phyloP scores from a whole-genome alignment of 2,329 filamentous ascomycete genomes.

The Chrysoporthe deuterocubensis region DNA sequence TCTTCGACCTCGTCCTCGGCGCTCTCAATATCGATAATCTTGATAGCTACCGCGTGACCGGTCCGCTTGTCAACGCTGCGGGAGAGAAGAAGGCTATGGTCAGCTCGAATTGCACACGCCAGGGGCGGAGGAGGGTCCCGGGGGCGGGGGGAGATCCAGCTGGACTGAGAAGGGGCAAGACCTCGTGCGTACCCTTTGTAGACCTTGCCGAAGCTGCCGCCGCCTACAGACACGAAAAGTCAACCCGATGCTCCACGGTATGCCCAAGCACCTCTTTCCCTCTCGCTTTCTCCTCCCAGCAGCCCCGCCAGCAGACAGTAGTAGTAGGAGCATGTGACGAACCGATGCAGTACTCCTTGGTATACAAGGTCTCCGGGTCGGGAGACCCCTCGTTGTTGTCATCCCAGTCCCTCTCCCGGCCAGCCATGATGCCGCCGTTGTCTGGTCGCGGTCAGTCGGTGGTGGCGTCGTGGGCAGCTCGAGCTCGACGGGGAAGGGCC shows the following conservation, averaged over 20 bases:
- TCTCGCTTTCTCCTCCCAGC: background rate
- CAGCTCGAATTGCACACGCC: conserved; percentile 10
- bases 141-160: background rate
- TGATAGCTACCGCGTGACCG: conserved; percentile 94
- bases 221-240: conserved; percentile 61
- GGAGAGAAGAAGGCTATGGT: conserved; percentile 13
- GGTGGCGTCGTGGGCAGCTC: background rate
- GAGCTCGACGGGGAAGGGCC: background rate
- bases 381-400: conserved; percentile 58
- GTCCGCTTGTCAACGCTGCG: conserved; percentile 86
- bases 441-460: conserved; percentile 2
- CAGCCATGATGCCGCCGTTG: conserved; percentile 47
- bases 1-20: conserved; percentile 99
- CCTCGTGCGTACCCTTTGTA: conserved; percentile 79
- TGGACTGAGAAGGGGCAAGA: background rate
- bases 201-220: conserved; percentile 97
- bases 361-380: conserved; percentile 91
- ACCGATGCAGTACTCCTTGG: conserved; percentile 82
- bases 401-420: conserved; percentile 48
- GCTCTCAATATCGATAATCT: conserved; percentile 98
- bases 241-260: conserved; percentile 21
- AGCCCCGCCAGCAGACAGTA: background rate
- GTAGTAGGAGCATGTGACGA: conserved; percentile 45
- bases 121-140: background rate
- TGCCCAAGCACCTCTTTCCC: background rate